Evolutionary conservation across 129 eudicot species (phyloP).

Genomic region (Flaveria ramosissima): DNA sequence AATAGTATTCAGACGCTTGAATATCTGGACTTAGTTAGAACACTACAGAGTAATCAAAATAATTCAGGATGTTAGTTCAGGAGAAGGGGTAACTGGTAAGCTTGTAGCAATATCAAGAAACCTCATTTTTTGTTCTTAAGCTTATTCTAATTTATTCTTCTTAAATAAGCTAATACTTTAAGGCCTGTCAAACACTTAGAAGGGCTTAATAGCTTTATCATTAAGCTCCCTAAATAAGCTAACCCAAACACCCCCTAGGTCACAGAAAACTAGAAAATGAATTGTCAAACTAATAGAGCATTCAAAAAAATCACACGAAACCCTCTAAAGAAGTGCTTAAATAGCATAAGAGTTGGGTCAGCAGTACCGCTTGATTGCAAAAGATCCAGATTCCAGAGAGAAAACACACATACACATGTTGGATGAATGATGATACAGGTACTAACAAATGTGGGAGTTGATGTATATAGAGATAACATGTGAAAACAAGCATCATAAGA

Average conservation of each 20-base stretch:
- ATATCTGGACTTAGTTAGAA: conserved; percentile 12
- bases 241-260: neutral
- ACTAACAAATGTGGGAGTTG: conserved; percentile 7
- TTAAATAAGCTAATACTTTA: neutral
- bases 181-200: neutral
- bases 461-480: conserved; percentile 1
- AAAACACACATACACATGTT: neutral
- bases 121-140: neutral
- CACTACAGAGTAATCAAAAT: neutral
- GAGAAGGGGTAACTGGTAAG: neutral
- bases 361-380: neutral
- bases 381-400: neutral
- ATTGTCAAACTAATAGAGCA: neutral
- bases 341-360: conserved; percentile 4
- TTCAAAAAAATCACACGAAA: neutral
- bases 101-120: neutral
- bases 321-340: neutral
- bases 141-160: neutral
- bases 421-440: neutral
- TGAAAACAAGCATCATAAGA: conserved; percentile 20
- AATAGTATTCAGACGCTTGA: conserved; percentile 8
- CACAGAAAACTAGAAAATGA: neutral
- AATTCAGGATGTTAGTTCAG: neutral
- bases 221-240: neutral
- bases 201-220: neutral